Conservation (phyloP, 257 asterid species). For the Nicotiana tomentosiformis region DNA sequence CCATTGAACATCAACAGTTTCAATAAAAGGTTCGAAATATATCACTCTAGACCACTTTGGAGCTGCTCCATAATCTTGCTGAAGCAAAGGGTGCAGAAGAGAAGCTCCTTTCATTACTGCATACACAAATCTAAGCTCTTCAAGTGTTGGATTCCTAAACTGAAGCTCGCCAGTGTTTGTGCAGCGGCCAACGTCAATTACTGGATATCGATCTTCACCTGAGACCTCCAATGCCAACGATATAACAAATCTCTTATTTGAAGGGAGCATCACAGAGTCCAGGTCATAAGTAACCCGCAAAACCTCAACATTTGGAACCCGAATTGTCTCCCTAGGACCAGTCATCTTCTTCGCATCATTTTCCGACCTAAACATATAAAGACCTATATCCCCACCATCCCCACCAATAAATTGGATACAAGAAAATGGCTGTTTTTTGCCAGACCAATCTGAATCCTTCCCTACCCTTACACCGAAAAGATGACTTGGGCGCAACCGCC, state of each 20-base stretch:
- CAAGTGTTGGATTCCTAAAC: conserved; percentile 44
- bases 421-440: conserved; percentile 39
- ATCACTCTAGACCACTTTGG: conserved; percentile 32
- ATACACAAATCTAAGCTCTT: conserved; percentile 48
- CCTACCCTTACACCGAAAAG: conserved; percentile 43
- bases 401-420: conserved; percentile 54
- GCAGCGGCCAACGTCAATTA: conserved; percentile 43
- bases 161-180: conserved; percentile 26
- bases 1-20: conserved; percentile 61
- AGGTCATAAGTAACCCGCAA: conserved; percentile 45
- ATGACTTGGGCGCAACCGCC: conserved; percentile 44
- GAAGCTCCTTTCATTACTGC: conserved; percentile 29
- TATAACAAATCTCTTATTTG: conserved; percentile 30
- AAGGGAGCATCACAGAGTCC: conserved; percentile 34
- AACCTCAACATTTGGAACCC: conserved; percentile 39
- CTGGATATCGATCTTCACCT: conserved; percentile 47
- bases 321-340: conserved; percentile 42
- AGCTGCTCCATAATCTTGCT: conserved; percentile 27
- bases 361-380: conserved; percentile 42
- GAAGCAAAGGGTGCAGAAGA: conserved; percentile 48
- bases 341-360: conserved; percentile 43
- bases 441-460: conserved; percentile 45
- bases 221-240: conserved; percentile 38
- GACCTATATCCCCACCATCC: conserved; percentile 53
- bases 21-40: conserved; percentile 38